These are phyloP conservation scores for Corylus avellana DNA, from an alignment of 306 rosid species.

Conservation along the genomic window DNA sequence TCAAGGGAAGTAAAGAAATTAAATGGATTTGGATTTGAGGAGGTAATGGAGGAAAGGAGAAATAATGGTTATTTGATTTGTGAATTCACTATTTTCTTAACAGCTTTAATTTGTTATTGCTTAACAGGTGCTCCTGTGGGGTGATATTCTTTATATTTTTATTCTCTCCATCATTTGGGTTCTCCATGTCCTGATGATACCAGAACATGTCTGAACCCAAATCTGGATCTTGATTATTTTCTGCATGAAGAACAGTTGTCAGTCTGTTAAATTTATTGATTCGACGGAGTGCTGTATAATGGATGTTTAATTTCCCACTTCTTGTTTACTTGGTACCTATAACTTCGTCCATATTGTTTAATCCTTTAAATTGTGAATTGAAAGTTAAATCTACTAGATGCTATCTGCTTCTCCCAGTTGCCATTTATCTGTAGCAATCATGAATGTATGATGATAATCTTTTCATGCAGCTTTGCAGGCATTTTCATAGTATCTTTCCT, in stretches of 20 bases:
- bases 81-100: conserved; percentile 46
- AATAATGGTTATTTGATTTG: conserved; percentile 38
- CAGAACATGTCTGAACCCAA: conserved; percentile 18
- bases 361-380: neutral
- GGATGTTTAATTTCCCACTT: neutral
- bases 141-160: conserved; percentile 28
- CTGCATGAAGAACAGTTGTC: neutral
- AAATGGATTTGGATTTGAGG: conserved; percentile 35
- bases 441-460: neutral
- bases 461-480: neutral
- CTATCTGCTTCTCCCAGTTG: neutral
- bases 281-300: conserved; percentile 3
- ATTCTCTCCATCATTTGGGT: conserved; percentile 27
- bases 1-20: conserved; percentile 23
- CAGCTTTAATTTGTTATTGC: conserved; percentile 34
- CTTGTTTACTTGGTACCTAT: neutral
- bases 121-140: conserved; percentile 47
- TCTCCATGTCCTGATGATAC: conserved; percentile 11
- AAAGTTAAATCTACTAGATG: too few species aligned
- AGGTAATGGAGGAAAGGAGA: conserved; percentile 28
- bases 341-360: neutral
- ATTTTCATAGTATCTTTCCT: neutral
- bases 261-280: conserved; percentile 6
- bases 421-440: neutral
- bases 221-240: conserved; percentile 3